phyloP scores from a whole-genome alignment of 208 protist genomes.

The Acanthamoeba royreba region DNA sequence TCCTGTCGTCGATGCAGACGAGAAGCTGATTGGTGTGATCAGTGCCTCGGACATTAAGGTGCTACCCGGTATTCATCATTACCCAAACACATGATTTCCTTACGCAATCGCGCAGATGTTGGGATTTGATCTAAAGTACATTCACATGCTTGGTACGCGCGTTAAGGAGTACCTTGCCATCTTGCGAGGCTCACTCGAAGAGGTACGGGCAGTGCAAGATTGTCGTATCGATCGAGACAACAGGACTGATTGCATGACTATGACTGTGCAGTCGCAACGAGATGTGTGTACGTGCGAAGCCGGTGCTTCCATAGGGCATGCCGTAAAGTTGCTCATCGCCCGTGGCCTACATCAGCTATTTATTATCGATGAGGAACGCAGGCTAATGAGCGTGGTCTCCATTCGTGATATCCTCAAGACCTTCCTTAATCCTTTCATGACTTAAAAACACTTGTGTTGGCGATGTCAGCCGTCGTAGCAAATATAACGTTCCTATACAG shows the following conservation, averaged over 20 bases:
- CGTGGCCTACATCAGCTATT: constrained; percentile 2
- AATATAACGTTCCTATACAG: too few species aligned
- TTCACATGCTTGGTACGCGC: neutral
- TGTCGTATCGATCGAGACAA: too few species aligned
- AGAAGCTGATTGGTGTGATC: neutral
- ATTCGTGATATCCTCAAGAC: neutral
- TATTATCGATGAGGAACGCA: neutral
- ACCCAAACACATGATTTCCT: neutral
- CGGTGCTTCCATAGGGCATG: neutral
- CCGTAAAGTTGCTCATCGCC: neutral
- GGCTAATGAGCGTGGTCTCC: neutral
- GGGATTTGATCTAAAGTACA: neutral
- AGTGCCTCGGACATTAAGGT: constrained; percentile 21
- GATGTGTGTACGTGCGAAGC: neutral
- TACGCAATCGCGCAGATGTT: neutral
- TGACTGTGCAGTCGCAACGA: neutral
- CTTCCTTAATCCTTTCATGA: neutral
- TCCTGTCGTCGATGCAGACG: neutral
- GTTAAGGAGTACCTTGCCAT: neutral
- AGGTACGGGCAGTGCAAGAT: too few species aligned
- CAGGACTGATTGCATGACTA: too few species aligned
- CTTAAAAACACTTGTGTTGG: too few species aligned
- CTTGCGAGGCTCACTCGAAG: neutral
- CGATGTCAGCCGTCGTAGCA: too few species aligned
- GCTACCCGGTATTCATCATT: neutral